Evolutionary conservation across 139 green algal genomes (phyloP).

Genomic region (Nannochloris sp.): DNA sequence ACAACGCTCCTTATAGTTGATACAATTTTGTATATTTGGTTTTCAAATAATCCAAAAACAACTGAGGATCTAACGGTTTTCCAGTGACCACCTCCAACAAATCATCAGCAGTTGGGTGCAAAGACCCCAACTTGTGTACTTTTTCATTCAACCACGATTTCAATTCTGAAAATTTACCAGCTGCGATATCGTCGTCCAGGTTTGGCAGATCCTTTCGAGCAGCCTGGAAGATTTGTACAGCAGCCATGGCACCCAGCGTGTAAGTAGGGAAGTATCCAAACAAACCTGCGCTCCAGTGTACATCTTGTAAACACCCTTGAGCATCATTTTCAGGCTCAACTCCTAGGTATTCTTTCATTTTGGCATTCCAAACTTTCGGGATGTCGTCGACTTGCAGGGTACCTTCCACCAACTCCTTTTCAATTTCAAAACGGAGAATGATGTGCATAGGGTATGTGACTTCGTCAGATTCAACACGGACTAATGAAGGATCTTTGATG

Average conservation of each 20-base stretch:
- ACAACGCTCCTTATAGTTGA: slow-evolving; percentile 20
- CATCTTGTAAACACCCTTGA: slow-evolving; percentile 76
- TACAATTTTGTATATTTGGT: slow-evolving; percentile 82
- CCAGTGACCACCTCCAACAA: slow-evolving; percentile 71
- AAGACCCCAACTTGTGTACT: slow-evolving; percentile 66
- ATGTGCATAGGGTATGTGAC: slow-evolving; percentile 87
- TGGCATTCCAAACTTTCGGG: slow-evolving; percentile 46
- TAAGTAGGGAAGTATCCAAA: slow-evolving; percentile 90
- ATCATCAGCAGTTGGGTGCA: slow-evolving; percentile 71
- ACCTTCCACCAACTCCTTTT: slow-evolving; percentile 71
- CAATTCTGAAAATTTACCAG: slow-evolving; percentile 67
- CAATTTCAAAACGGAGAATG: slow-evolving; percentile 77
- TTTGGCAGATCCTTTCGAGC: slow-evolving; percentile 43
- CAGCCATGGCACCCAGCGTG: slow-evolving; percentile 72
- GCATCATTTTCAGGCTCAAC: slow-evolving; percentile 46
- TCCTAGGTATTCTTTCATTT: slow-evolving; percentile 17
- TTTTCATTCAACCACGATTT: slow-evolving; percentile 71
- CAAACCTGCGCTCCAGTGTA: slow-evolving; percentile 66
- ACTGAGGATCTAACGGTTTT: slow-evolving; percentile 49
- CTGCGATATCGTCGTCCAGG: slow-evolving; percentile 56
- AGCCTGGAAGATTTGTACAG: slow-evolving; percentile 58
- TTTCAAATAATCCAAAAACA: slow-evolving; percentile 71
- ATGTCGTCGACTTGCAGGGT: slow-evolving; percentile 59
- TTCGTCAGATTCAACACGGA: slow-evolving; percentile 87
- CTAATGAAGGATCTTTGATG: slow-evolving; percentile 54